phyloP scores from a whole-genome alignment of 805 yeast genomes.

The Lipomyces kockii region DNA sequence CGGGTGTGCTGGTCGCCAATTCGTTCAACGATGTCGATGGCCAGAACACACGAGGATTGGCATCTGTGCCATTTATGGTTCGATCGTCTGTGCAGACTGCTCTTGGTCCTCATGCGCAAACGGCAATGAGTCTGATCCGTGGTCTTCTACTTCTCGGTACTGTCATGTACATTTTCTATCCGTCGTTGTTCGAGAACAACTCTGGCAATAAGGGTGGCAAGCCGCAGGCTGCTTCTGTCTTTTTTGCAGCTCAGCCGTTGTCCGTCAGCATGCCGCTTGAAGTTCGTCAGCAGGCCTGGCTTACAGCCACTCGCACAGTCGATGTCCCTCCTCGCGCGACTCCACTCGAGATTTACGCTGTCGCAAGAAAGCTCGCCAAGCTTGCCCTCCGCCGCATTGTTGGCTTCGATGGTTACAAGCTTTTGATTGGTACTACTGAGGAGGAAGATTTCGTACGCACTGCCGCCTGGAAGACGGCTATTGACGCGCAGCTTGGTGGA shows the following conservation, averaged over 20 bases:
- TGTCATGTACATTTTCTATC: conserved; percentile 40
- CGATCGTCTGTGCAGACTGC: conserved; percentile 22
- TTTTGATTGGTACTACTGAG: conserved; percentile 33
- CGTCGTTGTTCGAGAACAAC: conserved; percentile 34
- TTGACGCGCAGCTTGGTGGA: conserved; percentile 48
- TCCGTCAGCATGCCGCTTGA: conserved; percentile 31
- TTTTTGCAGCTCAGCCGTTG: conserved; percentile 13
- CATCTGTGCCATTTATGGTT: conserved; percentile 41
- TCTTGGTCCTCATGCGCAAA: conserved; percentile 29
- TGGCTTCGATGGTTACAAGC: conserved; percentile 39
- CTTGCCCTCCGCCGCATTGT: conserved; percentile 36
- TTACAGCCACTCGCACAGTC: conserved; percentile 39
- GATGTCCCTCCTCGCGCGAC: conserved; percentile 37
- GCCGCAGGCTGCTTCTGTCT: conserved; percentile 17
- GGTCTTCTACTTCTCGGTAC: conserved; percentile 42
- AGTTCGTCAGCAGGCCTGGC: conserved; percentile 40
- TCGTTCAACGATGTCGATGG: conserved; percentile 34
- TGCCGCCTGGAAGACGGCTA: conserved; percentile 39
- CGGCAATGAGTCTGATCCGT: conserved; percentile 35
- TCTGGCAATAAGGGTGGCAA: conserved; percentile 18
- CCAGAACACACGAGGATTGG: conserved; percentile 41
- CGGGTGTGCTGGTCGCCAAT: conserved; percentile 45
- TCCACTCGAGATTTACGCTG: conserved; percentile 23
- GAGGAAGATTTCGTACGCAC: conserved; percentile 28
- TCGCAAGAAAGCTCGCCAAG: conserved; percentile 28